Evolutionary conservation across 768 basidiomycete genomes (phyloP).

Genomic region (Sarcodon sp.): DNA sequence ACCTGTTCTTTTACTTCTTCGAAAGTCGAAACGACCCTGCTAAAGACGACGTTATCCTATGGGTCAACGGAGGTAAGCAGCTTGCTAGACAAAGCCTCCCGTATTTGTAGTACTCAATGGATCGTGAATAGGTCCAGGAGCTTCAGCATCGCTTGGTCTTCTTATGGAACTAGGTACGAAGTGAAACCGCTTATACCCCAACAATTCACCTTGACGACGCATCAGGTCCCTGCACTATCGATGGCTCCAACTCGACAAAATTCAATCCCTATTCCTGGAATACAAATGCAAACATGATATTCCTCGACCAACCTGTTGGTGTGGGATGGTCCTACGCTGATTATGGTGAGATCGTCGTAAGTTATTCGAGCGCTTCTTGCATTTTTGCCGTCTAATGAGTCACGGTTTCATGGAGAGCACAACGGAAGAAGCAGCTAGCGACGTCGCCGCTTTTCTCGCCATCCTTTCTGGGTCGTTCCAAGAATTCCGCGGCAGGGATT

Average conservation of each 20-base stretch:
- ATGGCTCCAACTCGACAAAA: constrained; percentile 32
- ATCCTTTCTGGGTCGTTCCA: constrained; percentile 68
- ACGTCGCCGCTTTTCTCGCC: constrained; percentile 57
- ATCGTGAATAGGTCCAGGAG: constrained; percentile 6
- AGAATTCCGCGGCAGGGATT: constrained; percentile 50
- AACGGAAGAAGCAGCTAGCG: constrained; percentile 54
- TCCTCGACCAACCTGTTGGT: constrained; percentile 27
- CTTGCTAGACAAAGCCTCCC: neutral
- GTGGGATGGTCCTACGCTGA: constrained; percentile 33
- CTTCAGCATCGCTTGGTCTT: constrained; percentile 18
- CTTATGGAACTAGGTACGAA: constrained; percentile 34
- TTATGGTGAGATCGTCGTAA: constrained; percentile 44
- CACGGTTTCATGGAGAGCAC: constrained; percentile 26
- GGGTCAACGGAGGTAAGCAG: constrained; percentile 21
- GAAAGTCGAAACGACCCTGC: constrained; percentile 24
- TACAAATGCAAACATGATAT: constrained; percentile 45
- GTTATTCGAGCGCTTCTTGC: constrained; percentile 8
- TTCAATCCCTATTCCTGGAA: constrained; percentile 59
- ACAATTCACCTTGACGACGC: constrained; percentile 16
- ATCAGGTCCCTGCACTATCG: constrained; percentile 55
- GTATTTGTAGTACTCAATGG: too few relatives aligned
- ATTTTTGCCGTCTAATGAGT: neutral
- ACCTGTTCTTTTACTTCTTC: constrained; percentile 34
- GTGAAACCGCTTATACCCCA: constrained; percentile 44
- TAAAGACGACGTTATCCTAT: constrained; percentile 19